A percentile compares a stretch with the other conserved stretches of the same genome.
Evolutionary conservation across 2,329 filamentous ascomycete species (phyloP).

Genomic region (Aspergillus amoenus): DNA sequence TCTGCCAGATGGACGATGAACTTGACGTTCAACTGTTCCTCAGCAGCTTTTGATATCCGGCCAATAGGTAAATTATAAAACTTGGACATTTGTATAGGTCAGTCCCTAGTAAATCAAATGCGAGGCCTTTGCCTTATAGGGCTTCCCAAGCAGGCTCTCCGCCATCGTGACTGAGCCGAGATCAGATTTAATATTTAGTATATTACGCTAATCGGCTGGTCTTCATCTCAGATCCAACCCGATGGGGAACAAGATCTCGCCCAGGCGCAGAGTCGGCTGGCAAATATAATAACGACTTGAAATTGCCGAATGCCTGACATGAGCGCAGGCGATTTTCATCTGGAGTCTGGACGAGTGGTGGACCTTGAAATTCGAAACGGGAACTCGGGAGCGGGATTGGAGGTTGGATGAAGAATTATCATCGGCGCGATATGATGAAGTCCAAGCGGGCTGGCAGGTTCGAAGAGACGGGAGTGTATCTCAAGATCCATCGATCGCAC

Average conservation of each 20-base stretch:
- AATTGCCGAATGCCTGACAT: not conserved
- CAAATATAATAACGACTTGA: not conserved
- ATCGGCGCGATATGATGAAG: not conserved
- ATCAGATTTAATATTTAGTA: not conserved
- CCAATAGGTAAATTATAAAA: not conserved
- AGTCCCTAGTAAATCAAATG: not conserved
- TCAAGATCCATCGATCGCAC: conserved; percentile 24
- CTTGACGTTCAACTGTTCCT: too few relatives aligned
- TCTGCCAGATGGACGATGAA: too few relatives aligned
- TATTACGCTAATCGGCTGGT: conserved; percentile 2
- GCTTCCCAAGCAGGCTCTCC: not conserved
- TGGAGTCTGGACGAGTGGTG: not conserved
- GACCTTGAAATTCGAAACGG: not conserved
- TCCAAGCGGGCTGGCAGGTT: not conserved
- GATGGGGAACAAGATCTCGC: not conserved
- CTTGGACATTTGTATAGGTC: not conserved
- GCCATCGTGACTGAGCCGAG: not conserved
- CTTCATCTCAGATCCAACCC: conserved; percentile 6
- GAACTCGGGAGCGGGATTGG: not conserved
- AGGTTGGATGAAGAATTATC: not conserved
- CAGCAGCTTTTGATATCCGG: too few relatives aligned
- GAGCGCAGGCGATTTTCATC: not conserved
- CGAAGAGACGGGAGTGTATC: conserved; percentile 9
- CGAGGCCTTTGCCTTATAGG: not conserved
- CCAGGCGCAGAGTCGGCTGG: not conserved